A percentile compares a stretch with the other conserved stretches of the same genome.
Evolutionary conservation across 1,284 basidiomycete species (phyloP).

Genomic region (Microstroma glucosiphilum): DNA sequence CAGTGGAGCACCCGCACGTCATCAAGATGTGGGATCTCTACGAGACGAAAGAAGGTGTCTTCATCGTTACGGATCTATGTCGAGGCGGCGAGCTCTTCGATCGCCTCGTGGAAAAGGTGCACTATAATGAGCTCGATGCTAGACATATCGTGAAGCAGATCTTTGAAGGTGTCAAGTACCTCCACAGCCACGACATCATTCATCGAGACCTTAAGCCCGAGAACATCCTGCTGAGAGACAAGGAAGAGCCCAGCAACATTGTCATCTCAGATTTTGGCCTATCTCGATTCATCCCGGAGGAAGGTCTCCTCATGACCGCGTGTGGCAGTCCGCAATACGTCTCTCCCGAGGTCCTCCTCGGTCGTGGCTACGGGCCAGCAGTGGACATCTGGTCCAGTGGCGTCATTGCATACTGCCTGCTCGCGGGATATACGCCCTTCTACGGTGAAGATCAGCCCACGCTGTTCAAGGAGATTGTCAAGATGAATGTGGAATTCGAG

Average conservation of each 20-base stretch:
- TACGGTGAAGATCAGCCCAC: conserved; percentile 41
- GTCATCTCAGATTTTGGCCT: conserved; percentile 50
- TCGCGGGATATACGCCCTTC: conserved; percentile 50
- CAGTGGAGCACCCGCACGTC: conserved; percentile 44
- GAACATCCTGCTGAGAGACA: conserved; percentile 44
- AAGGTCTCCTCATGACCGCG: conserved; percentile 45
- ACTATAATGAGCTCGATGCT: conserved; percentile 47
- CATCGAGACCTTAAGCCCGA: conserved; percentile 50
- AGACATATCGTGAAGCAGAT: conserved; percentile 45
- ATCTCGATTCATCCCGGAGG: conserved; percentile 41
- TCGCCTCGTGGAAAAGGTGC: conserved; percentile 40
- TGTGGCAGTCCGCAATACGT: conserved; percentile 49
- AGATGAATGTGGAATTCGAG: conserved; percentile 44
- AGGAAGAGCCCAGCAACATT: conserved; percentile 33
- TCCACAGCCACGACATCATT: conserved; percentile 46
- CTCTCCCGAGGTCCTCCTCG: conserved; percentile 47
- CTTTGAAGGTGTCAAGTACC: conserved; percentile 41
- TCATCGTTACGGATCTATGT: conserved; percentile 49
- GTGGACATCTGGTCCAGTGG: conserved; percentile 49
- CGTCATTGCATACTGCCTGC: conserved; percentile 47
- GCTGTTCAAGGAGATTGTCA: conserved; percentile 45
- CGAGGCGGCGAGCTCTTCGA: conserved; percentile 48
- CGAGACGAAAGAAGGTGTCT: conserved; percentile 48
- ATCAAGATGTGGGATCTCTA: conserved; percentile 49
- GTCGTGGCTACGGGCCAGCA: conserved; percentile 41